These are phyloP conservation scores for Isabelozyma heimii DNA, from an alignment of 805 yeast species.

Conservation along the genomic window DNA sequence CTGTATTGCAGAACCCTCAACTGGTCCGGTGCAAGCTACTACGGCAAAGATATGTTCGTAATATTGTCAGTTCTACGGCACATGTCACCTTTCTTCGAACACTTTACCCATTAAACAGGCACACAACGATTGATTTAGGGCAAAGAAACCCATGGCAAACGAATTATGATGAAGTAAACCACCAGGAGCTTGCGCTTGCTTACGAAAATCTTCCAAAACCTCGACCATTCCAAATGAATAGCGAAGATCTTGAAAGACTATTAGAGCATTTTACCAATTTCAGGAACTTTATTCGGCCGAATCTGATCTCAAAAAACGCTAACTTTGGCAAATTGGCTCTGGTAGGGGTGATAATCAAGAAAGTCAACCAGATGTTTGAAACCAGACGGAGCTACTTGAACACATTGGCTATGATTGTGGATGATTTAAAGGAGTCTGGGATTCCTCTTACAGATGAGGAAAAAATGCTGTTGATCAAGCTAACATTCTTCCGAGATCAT, in stretches of 20 bases:
- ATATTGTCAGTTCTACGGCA: neutral
- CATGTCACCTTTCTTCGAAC: conserved; percentile 11
- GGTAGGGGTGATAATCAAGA: conserved; percentile 6
- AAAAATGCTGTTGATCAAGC: conserved; percentile 24
- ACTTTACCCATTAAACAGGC: conserved; percentile 15
- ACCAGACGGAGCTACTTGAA: conserved; percentile 16
- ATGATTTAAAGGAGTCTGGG: conserved; percentile 22
- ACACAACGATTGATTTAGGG: neutral
- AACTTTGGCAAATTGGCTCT: neutral
- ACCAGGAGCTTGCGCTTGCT: conserved; percentile 18
- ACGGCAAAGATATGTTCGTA: neutral
- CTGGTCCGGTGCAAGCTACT: neutral
- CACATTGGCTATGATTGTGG: conserved; percentile 19
- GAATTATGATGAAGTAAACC: conserved; percentile 16
- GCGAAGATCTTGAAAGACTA: conserved; percentile 26
- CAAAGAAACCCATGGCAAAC: neutral
- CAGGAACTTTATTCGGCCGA: conserved; percentile 26
- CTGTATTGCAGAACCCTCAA: neutral
- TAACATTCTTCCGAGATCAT: conserved; percentile 31
- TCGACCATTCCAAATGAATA: conserved; percentile 19
- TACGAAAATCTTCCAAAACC: conserved; percentile 27
- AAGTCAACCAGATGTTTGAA: conserved; percentile 15
- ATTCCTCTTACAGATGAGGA: conserved; percentile 29
- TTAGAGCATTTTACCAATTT: conserved; percentile 18
- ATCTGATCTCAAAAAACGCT: conserved; percentile 7